A percentile compares a stretch with the other conserved stretches of the same genome.
Evolutionary conservation across 2,329 filamentous ascomycete species (phyloP).

Genomic region (Alternaria triticimaculans): DNA sequence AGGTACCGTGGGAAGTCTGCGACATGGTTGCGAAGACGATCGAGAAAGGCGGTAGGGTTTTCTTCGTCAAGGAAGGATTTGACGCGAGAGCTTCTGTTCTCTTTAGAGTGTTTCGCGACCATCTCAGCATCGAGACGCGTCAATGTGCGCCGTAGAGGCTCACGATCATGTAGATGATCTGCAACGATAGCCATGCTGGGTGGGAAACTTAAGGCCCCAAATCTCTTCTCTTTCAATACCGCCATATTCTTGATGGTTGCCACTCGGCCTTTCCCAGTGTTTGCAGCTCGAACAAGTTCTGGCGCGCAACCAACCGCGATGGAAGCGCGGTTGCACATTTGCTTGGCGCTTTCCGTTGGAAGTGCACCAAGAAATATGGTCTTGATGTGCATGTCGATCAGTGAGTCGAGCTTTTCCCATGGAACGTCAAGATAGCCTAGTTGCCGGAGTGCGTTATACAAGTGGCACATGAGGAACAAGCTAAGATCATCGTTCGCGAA

Average conservation of each 20-base stretch:
- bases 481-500: not conserved
- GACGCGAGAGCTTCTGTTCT: not conserved
- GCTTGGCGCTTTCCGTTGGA: not conserved
- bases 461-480: not conserved
- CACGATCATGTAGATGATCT: not conserved
- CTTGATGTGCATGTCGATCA: not conserved
- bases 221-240: not conserved
- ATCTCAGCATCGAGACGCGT: not conserved
- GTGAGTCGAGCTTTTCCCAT: not conserved
- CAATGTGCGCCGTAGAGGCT: not conserved
- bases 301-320: not conserved
- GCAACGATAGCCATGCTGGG: not conserved
- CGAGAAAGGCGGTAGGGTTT: not conserved
- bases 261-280: not conserved
- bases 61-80: not conserved
- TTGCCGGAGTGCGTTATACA: not conserved
- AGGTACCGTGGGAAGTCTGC: not conserved
- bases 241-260: not conserved
- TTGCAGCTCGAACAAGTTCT: not conserved
- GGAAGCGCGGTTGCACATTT: not conserved
- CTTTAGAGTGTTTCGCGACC: not conserved
- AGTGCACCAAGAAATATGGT: not conserved
- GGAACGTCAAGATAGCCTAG: not conserved
- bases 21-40: not conserved
- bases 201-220: not conserved